Evolutionary conservation across 1,139 yeast genomes (phyloP).

Genomic region (Barnettozyma hawaiiensis): DNA sequence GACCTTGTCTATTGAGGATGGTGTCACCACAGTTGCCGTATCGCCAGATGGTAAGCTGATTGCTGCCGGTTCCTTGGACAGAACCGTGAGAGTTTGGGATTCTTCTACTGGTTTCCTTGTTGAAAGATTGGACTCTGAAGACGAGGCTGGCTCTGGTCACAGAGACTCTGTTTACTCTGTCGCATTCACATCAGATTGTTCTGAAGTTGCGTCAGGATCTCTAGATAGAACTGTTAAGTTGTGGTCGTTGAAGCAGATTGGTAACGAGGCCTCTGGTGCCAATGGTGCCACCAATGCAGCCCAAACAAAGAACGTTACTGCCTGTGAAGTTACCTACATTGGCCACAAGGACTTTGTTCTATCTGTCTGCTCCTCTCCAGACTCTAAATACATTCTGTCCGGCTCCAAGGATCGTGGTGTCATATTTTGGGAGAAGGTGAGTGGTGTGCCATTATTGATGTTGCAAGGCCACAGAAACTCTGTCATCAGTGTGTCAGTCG

Average conservation of each 20-base stretch:
- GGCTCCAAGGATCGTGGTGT: constrained; percentile 98
- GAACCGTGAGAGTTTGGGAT: constrained; percentile 97
- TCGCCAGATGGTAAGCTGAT: constrained; percentile 92
- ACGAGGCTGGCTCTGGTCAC: constrained; percentile 86
- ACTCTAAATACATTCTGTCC: constrained; percentile 83
- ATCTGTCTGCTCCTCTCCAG: constrained; percentile 92
- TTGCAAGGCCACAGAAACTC: constrained; percentile 96
- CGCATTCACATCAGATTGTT: constrained; percentile 87
- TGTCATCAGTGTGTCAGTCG: constrained; percentile 90
- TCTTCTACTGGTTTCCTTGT: constrained; percentile 88
- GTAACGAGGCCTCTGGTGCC: constrained; percentile 37
- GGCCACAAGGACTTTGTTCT: constrained; percentile 97
- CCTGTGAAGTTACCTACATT: constrained; percentile 87
- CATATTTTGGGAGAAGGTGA: constrained; percentile 90
- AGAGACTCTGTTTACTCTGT: constrained; percentile 95
- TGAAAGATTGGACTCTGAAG: constrained; percentile 88
- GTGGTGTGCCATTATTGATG: constrained; percentile 93
- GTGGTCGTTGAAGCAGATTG: constrained; percentile 72
- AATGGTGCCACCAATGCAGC: constrained; percentile 26
- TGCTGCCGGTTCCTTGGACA: constrained; percentile 95
- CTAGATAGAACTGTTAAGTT: constrained; percentile 93
- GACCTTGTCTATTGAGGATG: constrained; percentile 90
- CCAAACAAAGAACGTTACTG: constrained; percentile 38
- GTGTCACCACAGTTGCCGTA: constrained; percentile 96
- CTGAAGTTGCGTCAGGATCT: constrained; percentile 91